Conservation (phyloP, 257 asterid species). For the Craterostigma plantagineum region DNA sequence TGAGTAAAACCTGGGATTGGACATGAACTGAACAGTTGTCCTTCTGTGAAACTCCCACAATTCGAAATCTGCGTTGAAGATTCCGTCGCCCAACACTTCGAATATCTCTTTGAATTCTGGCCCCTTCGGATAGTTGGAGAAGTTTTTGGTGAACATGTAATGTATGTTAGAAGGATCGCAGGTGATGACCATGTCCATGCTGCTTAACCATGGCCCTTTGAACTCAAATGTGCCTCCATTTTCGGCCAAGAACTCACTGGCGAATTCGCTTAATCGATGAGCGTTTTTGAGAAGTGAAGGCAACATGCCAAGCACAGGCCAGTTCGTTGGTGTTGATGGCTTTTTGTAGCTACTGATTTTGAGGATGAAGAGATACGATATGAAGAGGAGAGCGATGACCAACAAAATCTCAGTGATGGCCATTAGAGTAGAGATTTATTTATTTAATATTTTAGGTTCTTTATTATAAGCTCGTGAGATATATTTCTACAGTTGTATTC, state of each 20-base stretch:
- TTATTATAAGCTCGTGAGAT: too few relatives aligned
- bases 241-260: slow-evolving; percentile 11
- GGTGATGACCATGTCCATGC: slow-evolving; percentile 20
- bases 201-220: slow-evolving; percentile 16
- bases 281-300: slow-evolving; percentile 14
- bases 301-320: slow-evolving; percentile 30
- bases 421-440: too few relatives aligned
- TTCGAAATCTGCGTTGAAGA: slow-evolving; percentile 24
- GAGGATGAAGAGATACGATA: too few relatives aligned
- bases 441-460: too few relatives aligned
- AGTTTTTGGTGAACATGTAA: slow-evolving; percentile 20
- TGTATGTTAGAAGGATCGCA: slow-evolving; percentile 27
- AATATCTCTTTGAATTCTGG: slow-evolving; percentile 20
- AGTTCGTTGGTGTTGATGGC: slow-evolving; percentile 14
- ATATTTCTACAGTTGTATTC: too few relatives aligned
- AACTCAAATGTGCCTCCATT: slow-evolving; percentile 16
- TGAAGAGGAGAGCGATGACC: too few relatives aligned
- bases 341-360: background rate
- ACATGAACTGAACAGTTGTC: slow-evolving; percentile 8
- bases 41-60: slow-evolving; percentile 27
- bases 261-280: slow-evolving; percentile 12
- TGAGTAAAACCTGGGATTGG: slow-evolving; percentile 6
- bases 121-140: slow-evolving; percentile 26
- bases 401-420: too few relatives aligned
- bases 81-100: slow-evolving; percentile 26